Conservation (phyloP, 1,139 yeast species). For the Taiozyma onychis region DNA sequence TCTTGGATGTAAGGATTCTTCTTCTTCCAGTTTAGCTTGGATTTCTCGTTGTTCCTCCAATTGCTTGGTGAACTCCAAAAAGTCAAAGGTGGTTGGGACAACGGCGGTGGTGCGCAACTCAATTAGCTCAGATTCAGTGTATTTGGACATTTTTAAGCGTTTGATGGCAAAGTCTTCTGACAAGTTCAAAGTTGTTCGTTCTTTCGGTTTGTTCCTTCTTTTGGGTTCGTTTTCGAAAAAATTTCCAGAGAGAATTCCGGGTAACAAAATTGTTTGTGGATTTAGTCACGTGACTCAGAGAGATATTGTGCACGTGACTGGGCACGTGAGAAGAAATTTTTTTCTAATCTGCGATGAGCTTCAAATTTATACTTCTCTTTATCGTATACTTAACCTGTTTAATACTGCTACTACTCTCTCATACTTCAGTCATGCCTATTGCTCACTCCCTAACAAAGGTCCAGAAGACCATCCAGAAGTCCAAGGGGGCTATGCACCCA, state of each 20-base stretch:
- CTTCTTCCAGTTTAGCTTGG: conserved; percentile 27
- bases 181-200: not conserved
- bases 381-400: not conserved
- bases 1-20: conserved; percentile 31
- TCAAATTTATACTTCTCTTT: not conserved
- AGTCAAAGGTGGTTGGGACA: conserved; percentile 56
- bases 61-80: conserved; percentile 58
- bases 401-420: not conserved
- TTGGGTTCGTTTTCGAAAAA: not conserved
- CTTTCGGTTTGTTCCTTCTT: not conserved
- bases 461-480: conserved; percentile 52
- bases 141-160: conserved; percentile 41
- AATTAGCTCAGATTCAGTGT: conserved; percentile 66
- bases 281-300: not conserved
- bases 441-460: conserved; percentile 72
- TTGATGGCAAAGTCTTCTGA: not conserved
- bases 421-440: conserved; percentile 54
- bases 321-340: not conserved
- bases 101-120: conserved; percentile 51
- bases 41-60: conserved; percentile 57
- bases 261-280: not conserved
- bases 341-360: conserved; percentile 2
- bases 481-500: conserved; percentile 68
- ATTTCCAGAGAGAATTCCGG: not conserved
- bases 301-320: not conserved